phyloP scores from a whole-genome alignment of 164 flowering plant genomes.

The Chloranthus sessilifolius region DNA sequence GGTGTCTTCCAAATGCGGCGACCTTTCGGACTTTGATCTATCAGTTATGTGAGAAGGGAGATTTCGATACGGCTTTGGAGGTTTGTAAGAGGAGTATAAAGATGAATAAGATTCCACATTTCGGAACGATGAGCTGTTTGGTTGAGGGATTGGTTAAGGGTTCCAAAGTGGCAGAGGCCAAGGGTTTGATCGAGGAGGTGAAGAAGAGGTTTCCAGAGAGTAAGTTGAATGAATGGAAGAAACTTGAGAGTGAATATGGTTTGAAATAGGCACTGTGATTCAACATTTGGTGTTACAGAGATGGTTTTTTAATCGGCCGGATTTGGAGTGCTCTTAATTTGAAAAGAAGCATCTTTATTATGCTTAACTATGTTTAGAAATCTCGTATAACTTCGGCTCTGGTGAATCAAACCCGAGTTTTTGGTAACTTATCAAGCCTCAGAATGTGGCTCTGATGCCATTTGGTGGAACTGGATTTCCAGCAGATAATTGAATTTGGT shows the following conservation, averaged over 20 bases:
- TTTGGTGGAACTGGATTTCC: no score
- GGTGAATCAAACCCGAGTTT: no score
- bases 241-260: constrained; percentile 55
- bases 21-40: constrained; percentile 59
- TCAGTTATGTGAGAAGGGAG: constrained; percentile 39
- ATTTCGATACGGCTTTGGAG: constrained; percentile 40
- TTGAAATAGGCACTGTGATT: constrained; percentile 24
- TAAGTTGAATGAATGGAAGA: constrained; percentile 56
- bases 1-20: constrained; percentile 58
- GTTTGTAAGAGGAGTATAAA: constrained; percentile 59
- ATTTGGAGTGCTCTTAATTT: no score
- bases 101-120: constrained; percentile 57
- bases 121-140: constrained; percentile 43
- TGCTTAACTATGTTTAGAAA: no score
- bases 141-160: constrained; percentile 60
- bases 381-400: no score
- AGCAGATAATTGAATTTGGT: no score
- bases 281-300: no score
- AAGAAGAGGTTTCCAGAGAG: constrained; percentile 61
- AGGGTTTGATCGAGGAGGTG: constrained; percentile 39
- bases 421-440: no score
- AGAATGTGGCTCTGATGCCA: no score
- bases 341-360: no score
- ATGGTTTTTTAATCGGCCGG: no score
- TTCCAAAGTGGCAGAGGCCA: constrained; percentile 43